phyloP scores from a whole-genome alignment of 2,329 filamentous ascomycete species.

The Nannizzia gypsea region DNA sequence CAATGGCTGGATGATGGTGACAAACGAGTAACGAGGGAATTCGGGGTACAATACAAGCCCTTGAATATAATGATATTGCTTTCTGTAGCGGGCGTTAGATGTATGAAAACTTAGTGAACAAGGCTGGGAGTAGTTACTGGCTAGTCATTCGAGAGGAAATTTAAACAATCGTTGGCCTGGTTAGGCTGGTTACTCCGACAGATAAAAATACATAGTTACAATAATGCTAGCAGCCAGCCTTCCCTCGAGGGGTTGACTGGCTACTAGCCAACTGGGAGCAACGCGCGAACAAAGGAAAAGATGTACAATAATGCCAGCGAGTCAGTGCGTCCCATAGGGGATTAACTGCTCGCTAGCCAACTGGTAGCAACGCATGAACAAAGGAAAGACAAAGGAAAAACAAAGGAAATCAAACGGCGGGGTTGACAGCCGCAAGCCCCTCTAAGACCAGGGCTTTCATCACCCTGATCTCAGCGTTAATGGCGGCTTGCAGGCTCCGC shows the following conservation, averaged over 20 bases:
- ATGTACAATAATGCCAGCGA: slow-evolving; percentile 1
- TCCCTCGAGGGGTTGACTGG: background rate
- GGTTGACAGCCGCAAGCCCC: slow-evolving; percentile 11
- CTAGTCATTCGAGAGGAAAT: no score
- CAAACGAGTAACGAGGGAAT: no score
- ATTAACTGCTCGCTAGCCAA: background rate
- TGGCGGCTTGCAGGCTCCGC: slow-evolving; percentile 12
- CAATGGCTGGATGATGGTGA: no score
- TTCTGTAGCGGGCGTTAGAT: no score
- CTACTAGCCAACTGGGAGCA: slow-evolving; percentile 1
- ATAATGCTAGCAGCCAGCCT: background rate
- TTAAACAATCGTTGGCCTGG: no score
- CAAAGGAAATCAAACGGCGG: slow-evolving; percentile 1
- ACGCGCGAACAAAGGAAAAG: slow-evolving; percentile 1
- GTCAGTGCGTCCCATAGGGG: background rate
- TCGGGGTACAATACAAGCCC: no score
- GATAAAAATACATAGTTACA: background rate
- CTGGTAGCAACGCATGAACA: background rate
- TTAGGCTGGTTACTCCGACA: background rate
- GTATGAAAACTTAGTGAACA: no score
- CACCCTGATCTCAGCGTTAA: slow-evolving; percentile 12
- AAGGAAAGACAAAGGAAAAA: slow-evolving; percentile 2
- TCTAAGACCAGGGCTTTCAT: slow-evolving; percentile 10
- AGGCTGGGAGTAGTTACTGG: background rate
- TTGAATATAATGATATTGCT: no score